phyloP scores from a whole-genome alignment of 2,329 filamentous ascomycete genomes.

The Aspergillus arachidicola region DNA sequence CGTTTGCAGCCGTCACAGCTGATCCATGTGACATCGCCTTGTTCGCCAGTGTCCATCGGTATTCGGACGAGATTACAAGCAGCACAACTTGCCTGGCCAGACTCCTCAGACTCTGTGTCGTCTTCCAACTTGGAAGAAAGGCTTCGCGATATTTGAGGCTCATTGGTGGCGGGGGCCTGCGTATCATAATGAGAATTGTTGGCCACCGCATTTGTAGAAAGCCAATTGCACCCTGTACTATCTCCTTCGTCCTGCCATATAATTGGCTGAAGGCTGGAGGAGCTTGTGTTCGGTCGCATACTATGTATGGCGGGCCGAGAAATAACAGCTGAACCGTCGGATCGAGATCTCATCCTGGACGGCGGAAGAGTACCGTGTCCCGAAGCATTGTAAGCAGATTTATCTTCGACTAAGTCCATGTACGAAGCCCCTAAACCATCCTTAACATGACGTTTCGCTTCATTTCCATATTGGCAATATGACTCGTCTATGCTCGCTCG shows the following conservation, averaged over 20 bases:
- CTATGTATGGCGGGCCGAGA: constrained; percentile 40
- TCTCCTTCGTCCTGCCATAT: constrained; percentile 36
- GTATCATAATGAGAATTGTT: constrained; percentile 17
- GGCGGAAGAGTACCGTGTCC: constrained; percentile 28
- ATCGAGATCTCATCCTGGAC: constrained; percentile 44
- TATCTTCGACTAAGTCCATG: constrained; percentile 20
- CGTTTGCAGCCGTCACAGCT: constrained; percentile 68
- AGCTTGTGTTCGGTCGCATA: constrained; percentile 42
- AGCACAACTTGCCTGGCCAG: constrained; percentile 54
- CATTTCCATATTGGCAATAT: constrained; percentile 24
- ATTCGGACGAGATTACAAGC: constrained; percentile 60
- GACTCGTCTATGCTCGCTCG: constrained; percentile 37
- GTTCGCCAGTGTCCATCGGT: constrained; percentile 53
- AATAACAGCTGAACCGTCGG: constrained; percentile 44
- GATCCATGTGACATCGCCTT: constrained; percentile 63
- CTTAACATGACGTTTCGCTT: constrained; percentile 26
- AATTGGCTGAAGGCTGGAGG: constrained; percentile 37
- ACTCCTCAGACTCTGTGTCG: constrained; percentile 28
- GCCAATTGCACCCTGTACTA: constrained; percentile 16
- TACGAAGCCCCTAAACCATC: constrained; percentile 23
- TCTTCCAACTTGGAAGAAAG: constrained; percentile 32
- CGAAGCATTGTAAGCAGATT: constrained; percentile 16
- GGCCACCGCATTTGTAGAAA: constrained; percentile 12
- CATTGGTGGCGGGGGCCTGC: constrained; percentile 7
- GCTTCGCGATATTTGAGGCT: constrained; percentile 17